These are phyloP conservation scores for Tetrahymena elliotti DNA, from an alignment of 73 alveolate genomes.

Conservation along the genomic window DNA sequence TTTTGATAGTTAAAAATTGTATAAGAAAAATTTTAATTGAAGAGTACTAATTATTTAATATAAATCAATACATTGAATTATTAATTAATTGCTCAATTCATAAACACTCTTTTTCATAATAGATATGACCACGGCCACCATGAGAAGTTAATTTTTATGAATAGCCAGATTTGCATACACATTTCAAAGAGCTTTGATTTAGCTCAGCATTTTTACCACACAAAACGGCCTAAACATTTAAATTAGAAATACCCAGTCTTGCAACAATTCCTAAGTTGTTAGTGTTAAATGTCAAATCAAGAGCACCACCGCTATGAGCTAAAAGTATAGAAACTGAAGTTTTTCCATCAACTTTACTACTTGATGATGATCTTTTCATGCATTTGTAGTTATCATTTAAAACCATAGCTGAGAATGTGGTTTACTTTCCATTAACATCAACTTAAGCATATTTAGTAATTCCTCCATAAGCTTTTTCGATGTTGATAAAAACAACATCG, in stretches of 20 bases:
- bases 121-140: neutral
- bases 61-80: too few species aligned
- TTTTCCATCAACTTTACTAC: neutral
- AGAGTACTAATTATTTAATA: too few species aligned
- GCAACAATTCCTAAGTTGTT: neutral
- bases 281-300: neutral
- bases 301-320: neutral
- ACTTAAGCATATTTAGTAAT: neutral
- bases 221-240: neutral
- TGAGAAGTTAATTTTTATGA: neutral
- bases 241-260: neutral
- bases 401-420: neutral
- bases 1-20: too few species aligned
- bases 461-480: neutral
- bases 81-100: too few species aligned
- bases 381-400: neutral
- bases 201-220: neutral
- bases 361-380: too few species aligned
- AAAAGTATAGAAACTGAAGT: neutral
- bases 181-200: neutral
- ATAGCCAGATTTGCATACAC: neutral
- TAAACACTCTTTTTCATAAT: neutral
- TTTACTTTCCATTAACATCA: neutral
- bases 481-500: neutral
- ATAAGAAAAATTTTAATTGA: too few species aligned